Evolutionary conservation across 257 asterid species (phyloP), one percentile per base, ranked within the genome.

Genomic region (Schizonepeta tenuifolia): DNA sequence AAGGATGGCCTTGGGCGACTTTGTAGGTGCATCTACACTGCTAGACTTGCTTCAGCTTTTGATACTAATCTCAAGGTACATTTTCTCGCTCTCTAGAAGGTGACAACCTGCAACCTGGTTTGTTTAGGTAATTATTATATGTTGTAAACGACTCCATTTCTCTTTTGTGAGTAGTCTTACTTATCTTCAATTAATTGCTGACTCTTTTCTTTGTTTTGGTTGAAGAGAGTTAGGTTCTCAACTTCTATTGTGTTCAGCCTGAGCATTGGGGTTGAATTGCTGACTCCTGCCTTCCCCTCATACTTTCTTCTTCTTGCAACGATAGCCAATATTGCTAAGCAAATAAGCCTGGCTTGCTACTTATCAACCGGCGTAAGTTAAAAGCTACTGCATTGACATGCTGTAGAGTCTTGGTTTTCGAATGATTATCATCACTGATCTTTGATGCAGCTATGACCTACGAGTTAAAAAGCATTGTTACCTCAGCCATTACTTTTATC

Each of bases 1-100:
- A 95, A 92, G 82, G 99, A 95, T 78, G 99, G 98, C 46, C 96
- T 95, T 47, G 99, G 99, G 75, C 79, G 98, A 60, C 82, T 95
- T 35, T 83, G 99, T 58, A 86, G 98, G 80, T 95, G 99, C 81
- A 87, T 95, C 61, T 95, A 95, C 80, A 90, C 99, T 59, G 98
- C 99, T 78, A 83, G 82, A 72, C 84, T 95, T 68, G 99, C 99
- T 70, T 95, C 97, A 63, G 90, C 90, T 50, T 95, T 95, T 66
- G 99, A 95, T 81, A 92, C 97, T 79, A 95, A 95, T 81, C 88
- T 92, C 69, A 95, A 95, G 97, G 98, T 92, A 73, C 59, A 58
- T 2, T 18, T 64, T 66, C 75, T 77, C 12, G 2, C 22, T 56
- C 49, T 18, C 73, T 7, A 21, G n/a, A 15, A 18, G 62, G 28